Conservation (phyloP, 306 rosid genomes). For the Inga oerstediana region DNA sequence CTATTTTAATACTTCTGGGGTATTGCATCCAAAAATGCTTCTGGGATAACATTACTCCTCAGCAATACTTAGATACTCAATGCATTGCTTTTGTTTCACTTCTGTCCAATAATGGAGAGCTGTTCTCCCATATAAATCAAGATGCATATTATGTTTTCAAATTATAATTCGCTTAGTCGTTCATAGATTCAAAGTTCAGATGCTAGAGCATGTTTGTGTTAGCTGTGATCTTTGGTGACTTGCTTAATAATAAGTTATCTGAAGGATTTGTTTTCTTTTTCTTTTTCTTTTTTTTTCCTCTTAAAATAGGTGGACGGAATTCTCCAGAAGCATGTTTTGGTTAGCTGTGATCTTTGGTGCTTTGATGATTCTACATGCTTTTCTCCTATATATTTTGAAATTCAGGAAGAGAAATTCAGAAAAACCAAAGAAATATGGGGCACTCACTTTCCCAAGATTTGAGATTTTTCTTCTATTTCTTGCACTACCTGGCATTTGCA, state of each 20-base stretch:
- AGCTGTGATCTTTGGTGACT: not conserved
- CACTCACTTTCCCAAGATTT: constrained; percentile 80
- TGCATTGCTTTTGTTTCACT: not conserved
- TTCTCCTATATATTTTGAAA: constrained; percentile 67
- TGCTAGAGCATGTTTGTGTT: not conserved
- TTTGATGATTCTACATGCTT: constrained; percentile 64
- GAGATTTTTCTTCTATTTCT: constrained; percentile 80
- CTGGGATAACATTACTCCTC: no score
- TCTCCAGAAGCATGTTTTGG: constrained; percentile 82
- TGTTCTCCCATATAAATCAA: not conserved
- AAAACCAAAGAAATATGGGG: constrained; percentile 61
- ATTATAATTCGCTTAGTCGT: not conserved
- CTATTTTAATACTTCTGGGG: no score
- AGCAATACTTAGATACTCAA: no score
- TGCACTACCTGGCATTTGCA: constrained; percentile 71
- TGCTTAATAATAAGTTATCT: not conserved
- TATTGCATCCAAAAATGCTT: no score
- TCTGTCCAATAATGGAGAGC: no score
- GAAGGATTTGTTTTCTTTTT: not conserved
- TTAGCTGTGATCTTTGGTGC: constrained; percentile 69
- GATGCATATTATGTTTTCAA: not conserved
- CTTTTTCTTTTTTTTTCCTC: not conserved
- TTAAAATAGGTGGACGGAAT: constrained; percentile 73
- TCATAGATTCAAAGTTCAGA: constrained; percentile 2
- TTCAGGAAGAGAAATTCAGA: constrained; percentile 62